Percentiles rank a stretch among this genome's conserved stretches.
Evolutionary conservation across 441 rosid species (phyloP).

Genomic region (Pelargonium myrrhifolium): DNA sequence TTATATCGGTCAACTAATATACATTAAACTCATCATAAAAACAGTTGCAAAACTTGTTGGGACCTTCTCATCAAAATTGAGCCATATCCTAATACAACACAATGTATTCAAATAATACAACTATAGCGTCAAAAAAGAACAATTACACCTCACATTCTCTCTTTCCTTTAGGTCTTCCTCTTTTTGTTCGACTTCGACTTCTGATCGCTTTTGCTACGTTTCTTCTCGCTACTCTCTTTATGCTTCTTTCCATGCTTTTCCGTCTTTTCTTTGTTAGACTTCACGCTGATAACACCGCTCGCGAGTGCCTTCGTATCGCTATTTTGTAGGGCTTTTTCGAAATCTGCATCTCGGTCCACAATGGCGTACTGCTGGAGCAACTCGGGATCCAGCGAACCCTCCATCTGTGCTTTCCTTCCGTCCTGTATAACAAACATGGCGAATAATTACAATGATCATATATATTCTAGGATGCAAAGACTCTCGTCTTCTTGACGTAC

Average conservation of each 20-base stretch:
- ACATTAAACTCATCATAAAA: too few relatives aligned
- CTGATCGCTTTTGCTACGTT: constrained; percentile 44
- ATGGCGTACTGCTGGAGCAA: constrained; percentile 68
- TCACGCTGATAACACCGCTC: constrained; percentile 57
- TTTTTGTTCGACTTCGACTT: constrained; percentile 56
- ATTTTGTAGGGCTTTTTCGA: constrained; percentile 57
- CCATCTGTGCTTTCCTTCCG: constrained; percentile 54
- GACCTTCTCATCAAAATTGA: too few relatives aligned
- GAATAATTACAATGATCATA: too few relatives aligned
- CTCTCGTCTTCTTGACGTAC: too few relatives aligned
- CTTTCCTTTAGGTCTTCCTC: constrained; percentile 24
- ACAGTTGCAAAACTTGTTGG: too few relatives aligned
- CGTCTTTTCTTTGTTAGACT: constrained; percentile 41
- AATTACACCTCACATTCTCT: too few relatives aligned
- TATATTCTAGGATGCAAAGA: too few relatives aligned
- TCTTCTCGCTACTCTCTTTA: constrained; percentile 44
- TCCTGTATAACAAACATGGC: constrained; percentile 34
- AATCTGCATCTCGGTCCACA: constrained; percentile 47
- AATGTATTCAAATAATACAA: too few relatives aligned
- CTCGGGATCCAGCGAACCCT: constrained; percentile 49
- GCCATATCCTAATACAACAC: too few relatives aligned
- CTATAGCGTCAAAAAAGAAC: too few relatives aligned
- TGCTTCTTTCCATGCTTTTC: constrained; percentile 47
- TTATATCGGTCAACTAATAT: too few relatives aligned
- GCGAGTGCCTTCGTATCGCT: constrained; percentile 42